Evolutionary conservation across 1,139 yeast genomes (phyloP), one percentile per base, ranked within the genome.

Genomic region (Zygoascus meyerae): DNA sequence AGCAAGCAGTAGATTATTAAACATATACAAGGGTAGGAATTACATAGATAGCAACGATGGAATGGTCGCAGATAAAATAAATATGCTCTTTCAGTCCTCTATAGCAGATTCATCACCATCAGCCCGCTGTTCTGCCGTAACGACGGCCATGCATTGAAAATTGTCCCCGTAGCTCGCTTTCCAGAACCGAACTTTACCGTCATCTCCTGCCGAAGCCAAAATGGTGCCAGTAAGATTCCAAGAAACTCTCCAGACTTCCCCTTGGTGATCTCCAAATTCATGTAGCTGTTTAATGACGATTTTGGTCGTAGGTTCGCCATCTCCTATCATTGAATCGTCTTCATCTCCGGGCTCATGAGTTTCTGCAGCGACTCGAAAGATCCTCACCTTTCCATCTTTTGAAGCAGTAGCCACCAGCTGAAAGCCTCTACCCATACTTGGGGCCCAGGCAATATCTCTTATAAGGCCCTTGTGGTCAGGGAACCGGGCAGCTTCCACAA

Each of bases 371-470:
- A 89, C 73, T 64, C 84, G 86, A 71, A 83, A 90, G 2, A 92
- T 83, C 46, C 97, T 75, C 15, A 92, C 90, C 59, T 73, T 81
- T 0, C 97, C 98, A 64, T 92, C 98, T 64, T 89, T 89, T 62
- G 95, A 87, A 2, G 95, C 98, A 0, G 97, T 90, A 1, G 98
- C 98, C 40, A 92, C 75, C 45, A 89, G 69, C 59, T 92, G 95
- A 63, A 81, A 86, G 51, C 83, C 81, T 55, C 96, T 73, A 1
- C 97, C 98, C 84, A 90, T 86, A 0, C 95, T 81, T 5, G 97
- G 97, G 0, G 97, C 98, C 98, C 98, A 92, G 41, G 94, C 77
- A 7, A 92, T 89, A 34, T 92, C 86, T 55, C 97, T 72, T 39
- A 92, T 87, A 43, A 92, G 73, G 1, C 95, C 95, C 50, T 79